Base-by-base conservation (phyloP, 106 monocot species). In the Cymbidium sinense region DNA sequence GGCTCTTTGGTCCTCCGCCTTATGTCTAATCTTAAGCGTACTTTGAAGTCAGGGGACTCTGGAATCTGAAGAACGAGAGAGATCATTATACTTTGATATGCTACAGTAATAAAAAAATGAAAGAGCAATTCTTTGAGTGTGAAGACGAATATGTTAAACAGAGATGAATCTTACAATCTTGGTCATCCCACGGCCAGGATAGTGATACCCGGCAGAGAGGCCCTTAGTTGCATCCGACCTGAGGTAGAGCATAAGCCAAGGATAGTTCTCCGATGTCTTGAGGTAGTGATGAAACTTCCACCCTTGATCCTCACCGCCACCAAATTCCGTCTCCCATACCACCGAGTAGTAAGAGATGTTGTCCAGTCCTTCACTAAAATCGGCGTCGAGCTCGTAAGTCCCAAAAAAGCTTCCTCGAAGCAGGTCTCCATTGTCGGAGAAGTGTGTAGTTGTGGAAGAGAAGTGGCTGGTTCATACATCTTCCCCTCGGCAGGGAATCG, bases 241-340 rank as follows among this genome's bases (percentile, higher is more conserved):
- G 50, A 95, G 83, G 77, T 95, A 95, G 17, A 95, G 87, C 95
- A 95, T 95, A 52, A 95, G 87, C 95, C 95, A 95, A 8, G 95
- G 93, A 61, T 95, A 95, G 43, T 76, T 93, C 30, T 61, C 62
- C 1, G 87, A 80, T 2, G 95, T 95, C 79, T 74, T 83, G 76
- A 93, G 79, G 52, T 79, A 79, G 62, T 95, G 90, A 82, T 86
- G 85, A 75, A 95, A 95, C 15, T 62, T 35, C 95, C 95, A 95
- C 4, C 93, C 81, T 0, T 82, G 85, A 12, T 69, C 69, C 47
- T 47, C 47, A 47, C 47, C 47, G 13, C 8, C 15, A 1, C 84
- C 87, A 23, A 86, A 31, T 34, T 82, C 76, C 88, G 93, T 95
- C 85, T 93, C 90, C 95, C 95, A 95, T 20, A 81, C 78, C 43